Evolutionary conservation across 495 filamentous ascomycete species (phyloP).

Genomic region (Staphylotrichum longicolle): DNA sequence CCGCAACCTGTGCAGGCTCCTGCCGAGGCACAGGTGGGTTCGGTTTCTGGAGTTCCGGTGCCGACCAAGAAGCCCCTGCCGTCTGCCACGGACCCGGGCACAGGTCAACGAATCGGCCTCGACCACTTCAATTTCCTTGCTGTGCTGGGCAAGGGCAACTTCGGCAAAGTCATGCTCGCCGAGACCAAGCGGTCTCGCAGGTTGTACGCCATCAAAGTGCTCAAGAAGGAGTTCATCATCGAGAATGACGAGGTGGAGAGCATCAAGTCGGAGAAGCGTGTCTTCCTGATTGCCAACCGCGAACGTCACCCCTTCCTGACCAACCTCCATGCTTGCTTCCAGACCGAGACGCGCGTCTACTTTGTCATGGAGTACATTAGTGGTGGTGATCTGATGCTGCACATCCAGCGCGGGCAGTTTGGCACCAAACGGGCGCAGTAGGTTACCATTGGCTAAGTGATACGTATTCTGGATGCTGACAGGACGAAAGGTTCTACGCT

Average conservation of each 20-base stretch:
- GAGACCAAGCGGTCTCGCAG: slow-evolving; percentile 91
- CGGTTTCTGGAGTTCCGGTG: slow-evolving; percentile 38
- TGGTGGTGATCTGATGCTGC: slow-evolving; percentile 97
- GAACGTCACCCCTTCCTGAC: slow-evolving; percentile 96
- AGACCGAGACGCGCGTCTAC: slow-evolving; percentile 97
- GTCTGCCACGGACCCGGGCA: slow-evolving; percentile 60
- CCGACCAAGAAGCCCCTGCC: slow-evolving; percentile 53
- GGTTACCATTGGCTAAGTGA: slow-evolving; percentile 34
- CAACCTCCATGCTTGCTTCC: slow-evolving; percentile 96
- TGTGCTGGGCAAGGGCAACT: slow-evolving; percentile 98
- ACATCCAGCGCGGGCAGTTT: slow-evolving; percentile 96
- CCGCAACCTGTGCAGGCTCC: slow-evolving; percentile 42
- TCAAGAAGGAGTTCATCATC: slow-evolving; percentile 99
- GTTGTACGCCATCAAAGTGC: slow-evolving; percentile 96
- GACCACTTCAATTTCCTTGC: slow-evolving; percentile 99
- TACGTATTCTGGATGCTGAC: too few species aligned
- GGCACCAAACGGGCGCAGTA: slow-evolving; percentile 94
- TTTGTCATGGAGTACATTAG: slow-evolving; percentile 99
- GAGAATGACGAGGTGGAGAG: slow-evolving; percentile 99
- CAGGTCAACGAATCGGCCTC: slow-evolving; percentile 79
- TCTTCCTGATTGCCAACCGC: slow-evolving; percentile 96
- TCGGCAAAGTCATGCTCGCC: slow-evolving; percentile 99
- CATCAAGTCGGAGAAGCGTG: slow-evolving; percentile 94
- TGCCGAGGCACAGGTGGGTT: slow-evolving; percentile 24
- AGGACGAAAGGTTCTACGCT: slow-evolving; percentile 76